Base-by-base conservation (phyloP, 2,329 filamentous ascomycete species). In the Ascochyta viciae-villosae region DNA sequence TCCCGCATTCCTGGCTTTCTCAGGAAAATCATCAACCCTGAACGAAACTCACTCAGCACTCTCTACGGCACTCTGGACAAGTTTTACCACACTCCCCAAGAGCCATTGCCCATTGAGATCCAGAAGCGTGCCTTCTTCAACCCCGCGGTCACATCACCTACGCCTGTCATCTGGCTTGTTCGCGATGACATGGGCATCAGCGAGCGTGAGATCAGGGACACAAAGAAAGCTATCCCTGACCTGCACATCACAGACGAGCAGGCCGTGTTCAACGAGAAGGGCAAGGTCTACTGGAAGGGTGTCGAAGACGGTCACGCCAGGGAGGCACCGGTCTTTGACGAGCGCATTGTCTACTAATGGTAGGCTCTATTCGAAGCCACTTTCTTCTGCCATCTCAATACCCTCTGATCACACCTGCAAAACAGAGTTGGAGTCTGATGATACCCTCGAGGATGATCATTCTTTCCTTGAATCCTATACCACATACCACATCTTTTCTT, bases 161-260 rank as follows among this genome's bases (percentile, higher is more conserved):
- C 74, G 1, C 79, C 79, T 2, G 74, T 76, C 13, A 54, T 82
- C 13, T 82, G 80, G 80, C 77, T 81, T 16, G 77, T 78, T 0
- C 66, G 66, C 13, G 80, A 82, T 55, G 71, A 74, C 13, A 72
- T 78, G 66, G 78, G 79, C 3, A 75, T 81, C 9, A 75, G 71
- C 3, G 71, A 72, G 58, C 70, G 78, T 39, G 78, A 81, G 60
- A 76, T 80, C 16, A 59, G 66, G 38, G 72, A 78, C 35, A 77
- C 77, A 24, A 71, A 71, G 49, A 76, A 76, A 52, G 72, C 70
- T 23, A 67, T 75, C 4, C 72, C 72, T 0, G 74, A 66, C 0
- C 48, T 82, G 15, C 43, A 66, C n/a, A 77, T 77, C 4, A 80
- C 78, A 7, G 78, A 81, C 48, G 78, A 80, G 34, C 77, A 76